Evolutionary conservation across 345 rosid genomes (phyloP).

Genomic region (Firmiana major): DNA sequence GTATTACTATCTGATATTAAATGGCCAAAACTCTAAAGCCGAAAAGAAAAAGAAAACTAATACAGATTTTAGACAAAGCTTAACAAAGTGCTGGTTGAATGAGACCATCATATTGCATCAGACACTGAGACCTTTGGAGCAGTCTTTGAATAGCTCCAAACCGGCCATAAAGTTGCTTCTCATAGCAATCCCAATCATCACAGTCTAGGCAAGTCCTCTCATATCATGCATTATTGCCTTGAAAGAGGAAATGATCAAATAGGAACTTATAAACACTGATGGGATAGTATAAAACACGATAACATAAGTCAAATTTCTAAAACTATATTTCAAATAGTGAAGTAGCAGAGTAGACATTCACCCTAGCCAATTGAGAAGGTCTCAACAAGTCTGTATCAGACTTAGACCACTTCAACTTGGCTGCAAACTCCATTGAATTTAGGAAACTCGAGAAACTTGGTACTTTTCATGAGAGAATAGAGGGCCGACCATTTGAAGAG

Average conservation of each 20-base stretch:
- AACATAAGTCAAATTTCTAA: neutral
- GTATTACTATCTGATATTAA: no score
- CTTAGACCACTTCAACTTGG: slow-evolving; percentile 53
- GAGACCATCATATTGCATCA: slow-evolving; percentile 60
- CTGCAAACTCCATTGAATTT: slow-evolving; percentile 45
- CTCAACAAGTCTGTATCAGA: no score
- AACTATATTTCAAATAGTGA: neutral
- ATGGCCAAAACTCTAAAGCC: no score
- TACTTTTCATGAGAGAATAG: slow-evolving; percentile 50
- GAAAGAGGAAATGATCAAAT: slow-evolving; percentile 13
- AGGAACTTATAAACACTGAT: slow-evolving; percentile 5
- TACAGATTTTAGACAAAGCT: slow-evolving; percentile 17
- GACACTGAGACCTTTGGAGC: slow-evolving; percentile 79
- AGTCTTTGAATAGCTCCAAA: slow-evolving; percentile 77
- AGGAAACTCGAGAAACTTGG: slow-evolving; percentile 71
- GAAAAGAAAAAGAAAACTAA: no score
- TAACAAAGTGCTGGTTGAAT: slow-evolving; percentile 47
- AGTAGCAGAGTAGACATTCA: slow-evolving; percentile 24
- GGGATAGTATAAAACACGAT: neutral
- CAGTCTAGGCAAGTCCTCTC: slow-evolving; percentile 66
- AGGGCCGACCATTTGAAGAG: slow-evolving; percentile 32
- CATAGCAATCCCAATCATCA: slow-evolving; percentile 60
- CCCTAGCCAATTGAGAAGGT: slow-evolving; percentile 50
- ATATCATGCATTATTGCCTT: slow-evolving; percentile 54
- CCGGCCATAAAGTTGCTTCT: slow-evolving; percentile 84